phyloP scores from a whole-genome alignment of 1,284 basidiomycete genomes.

The Moniliophthora roreri region DNA sequence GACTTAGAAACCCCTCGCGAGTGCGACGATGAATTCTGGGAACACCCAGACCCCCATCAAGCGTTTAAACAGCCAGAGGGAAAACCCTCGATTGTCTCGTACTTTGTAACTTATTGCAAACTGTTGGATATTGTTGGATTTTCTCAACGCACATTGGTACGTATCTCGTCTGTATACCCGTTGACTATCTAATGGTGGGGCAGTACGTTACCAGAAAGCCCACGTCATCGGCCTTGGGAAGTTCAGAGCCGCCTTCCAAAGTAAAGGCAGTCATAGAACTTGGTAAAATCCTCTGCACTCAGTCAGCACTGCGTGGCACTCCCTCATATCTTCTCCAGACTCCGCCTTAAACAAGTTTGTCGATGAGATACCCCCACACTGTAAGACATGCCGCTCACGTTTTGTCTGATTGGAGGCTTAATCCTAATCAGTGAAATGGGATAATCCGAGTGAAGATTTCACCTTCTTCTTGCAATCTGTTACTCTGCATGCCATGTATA shows the following conservation, averaged over 20 bases:
- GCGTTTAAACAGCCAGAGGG: conserved; percentile 47
- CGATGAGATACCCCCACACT: conserved; percentile 65
- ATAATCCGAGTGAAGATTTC: conserved; percentile 58
- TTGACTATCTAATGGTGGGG: not conserved
- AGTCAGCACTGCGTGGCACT: not conserved
- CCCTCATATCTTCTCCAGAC: conserved; percentile 36
- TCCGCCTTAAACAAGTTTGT: conserved; percentile 79
- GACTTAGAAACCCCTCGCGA: conserved; percentile 61
- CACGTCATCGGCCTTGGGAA: conserved; percentile 51
- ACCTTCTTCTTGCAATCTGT: conserved; percentile 72
- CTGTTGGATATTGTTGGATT: conserved; percentile 64
- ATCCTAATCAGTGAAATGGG: conserved; percentile 60
- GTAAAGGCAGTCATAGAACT: conserved; percentile 72
- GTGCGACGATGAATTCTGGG: conserved; percentile 70
- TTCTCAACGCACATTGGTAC: conserved; percentile 60
- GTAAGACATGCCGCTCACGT: conserved; percentile 42
- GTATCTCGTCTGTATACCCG: not conserved
- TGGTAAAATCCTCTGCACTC: not conserved
- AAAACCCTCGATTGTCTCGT: conserved; percentile 43
- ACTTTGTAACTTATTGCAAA: conserved; percentile 52
- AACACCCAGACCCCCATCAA: conserved; percentile 36
- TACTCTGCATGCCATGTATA: conserved; percentile 64
- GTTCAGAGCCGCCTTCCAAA: conserved; percentile 56
- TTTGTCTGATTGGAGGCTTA: not conserved
- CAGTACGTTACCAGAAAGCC: conserved; percentile 76